Percentiles rank a stretch among this genome's conserved stretches.
phyloP scores from a whole-genome alignment of 1,139 yeast species.

The Hyphopichia wangnamkhiaoensis region DNA sequence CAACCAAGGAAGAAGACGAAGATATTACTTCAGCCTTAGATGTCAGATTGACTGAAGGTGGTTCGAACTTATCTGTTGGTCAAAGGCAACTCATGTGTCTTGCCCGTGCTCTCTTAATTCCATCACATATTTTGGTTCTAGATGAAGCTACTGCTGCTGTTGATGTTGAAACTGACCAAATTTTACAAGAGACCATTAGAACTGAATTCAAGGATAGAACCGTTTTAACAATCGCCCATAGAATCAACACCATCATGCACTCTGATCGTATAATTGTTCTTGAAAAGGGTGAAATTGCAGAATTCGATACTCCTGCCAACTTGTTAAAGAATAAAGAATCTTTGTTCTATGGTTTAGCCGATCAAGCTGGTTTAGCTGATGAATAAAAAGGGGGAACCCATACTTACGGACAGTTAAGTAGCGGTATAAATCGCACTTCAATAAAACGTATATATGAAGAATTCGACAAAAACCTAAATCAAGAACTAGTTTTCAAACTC shows the following conservation, averaged over 20 bases:
- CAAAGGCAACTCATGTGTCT: conserved; percentile 91
- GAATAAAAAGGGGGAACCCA: conserved; percentile 11
- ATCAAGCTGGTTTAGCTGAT: conserved; percentile 59
- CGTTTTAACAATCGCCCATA: conserved; percentile 91
- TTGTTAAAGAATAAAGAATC: conserved; percentile 69
- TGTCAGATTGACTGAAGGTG: conserved; percentile 75
- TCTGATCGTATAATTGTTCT: conserved; percentile 86
- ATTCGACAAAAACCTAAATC: too few species aligned
- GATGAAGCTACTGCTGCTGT: conserved; percentile 99
- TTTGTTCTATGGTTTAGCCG: conserved; percentile 73
- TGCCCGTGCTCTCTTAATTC: conserved; percentile 82
- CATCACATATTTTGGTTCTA: conserved; percentile 74
- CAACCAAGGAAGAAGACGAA: conserved; percentile 24
- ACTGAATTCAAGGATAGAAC: conserved; percentile 84
- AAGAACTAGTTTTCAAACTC: too few species aligned
- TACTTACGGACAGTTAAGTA: too few species aligned
- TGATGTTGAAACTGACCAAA: conserved; percentile 90
- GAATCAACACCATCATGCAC: conserved; percentile 90
- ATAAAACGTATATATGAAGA: too few species aligned
- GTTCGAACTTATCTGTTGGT: conserved; percentile 85
- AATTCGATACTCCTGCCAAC: conserved; percentile 77
- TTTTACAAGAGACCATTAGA: conserved; percentile 86
- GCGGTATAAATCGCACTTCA: too few species aligned
- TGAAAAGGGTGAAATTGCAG: conserved; percentile 82
- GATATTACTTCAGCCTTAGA: conserved; percentile 50